These are phyloP conservation scores for Aegilops sharonensis DNA, from an alignment of 176 grass and related monocot species.

Conservation along the genomic window DNA sequence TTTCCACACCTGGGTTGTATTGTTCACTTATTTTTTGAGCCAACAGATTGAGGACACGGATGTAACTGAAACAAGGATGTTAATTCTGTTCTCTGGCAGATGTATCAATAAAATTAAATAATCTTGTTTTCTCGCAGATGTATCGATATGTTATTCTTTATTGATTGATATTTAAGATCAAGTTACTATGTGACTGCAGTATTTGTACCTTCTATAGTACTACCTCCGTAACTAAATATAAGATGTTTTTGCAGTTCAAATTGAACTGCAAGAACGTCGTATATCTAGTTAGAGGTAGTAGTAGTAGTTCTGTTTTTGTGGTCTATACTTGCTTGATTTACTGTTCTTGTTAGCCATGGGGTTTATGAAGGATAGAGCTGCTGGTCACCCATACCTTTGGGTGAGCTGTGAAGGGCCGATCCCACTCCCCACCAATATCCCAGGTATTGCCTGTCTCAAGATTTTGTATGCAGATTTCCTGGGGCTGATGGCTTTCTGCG, in stretches of 20 bases:
- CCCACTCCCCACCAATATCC: slow-evolving; percentile 45
- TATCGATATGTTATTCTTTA: neutral
- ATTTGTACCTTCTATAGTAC: neutral
- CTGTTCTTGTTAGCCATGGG: neutral
- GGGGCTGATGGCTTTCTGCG: slow-evolving; percentile 41
- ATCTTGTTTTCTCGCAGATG: neutral
- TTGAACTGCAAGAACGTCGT: too few species aligned
- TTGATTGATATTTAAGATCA: neutral
- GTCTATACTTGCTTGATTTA: neutral
- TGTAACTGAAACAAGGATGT: slow-evolving; percentile 1
- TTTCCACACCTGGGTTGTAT: neutral
- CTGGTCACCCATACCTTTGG: slow-evolving; percentile 34
- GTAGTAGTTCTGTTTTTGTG: neutral
- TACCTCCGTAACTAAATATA: too few species aligned
- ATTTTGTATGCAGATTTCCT: slow-evolving; percentile 33
- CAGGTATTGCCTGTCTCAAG: slow-evolving; percentile 30
- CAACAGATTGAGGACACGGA: neutral
- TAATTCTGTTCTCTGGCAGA: neutral
- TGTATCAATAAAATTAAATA: neutral
- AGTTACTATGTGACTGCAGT: neutral
- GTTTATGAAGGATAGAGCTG: neutral
- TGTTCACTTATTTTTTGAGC: neutral
- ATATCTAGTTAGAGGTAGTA: too few species aligned
- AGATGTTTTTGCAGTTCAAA: too few species aligned
- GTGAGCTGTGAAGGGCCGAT: slow-evolving; percentile 49